Percentiles rank a stretch among this genome's conserved stretches.
phyloP scores from a whole-genome alignment of 139 green algal species.

The Coelastrella sp. region DNA sequence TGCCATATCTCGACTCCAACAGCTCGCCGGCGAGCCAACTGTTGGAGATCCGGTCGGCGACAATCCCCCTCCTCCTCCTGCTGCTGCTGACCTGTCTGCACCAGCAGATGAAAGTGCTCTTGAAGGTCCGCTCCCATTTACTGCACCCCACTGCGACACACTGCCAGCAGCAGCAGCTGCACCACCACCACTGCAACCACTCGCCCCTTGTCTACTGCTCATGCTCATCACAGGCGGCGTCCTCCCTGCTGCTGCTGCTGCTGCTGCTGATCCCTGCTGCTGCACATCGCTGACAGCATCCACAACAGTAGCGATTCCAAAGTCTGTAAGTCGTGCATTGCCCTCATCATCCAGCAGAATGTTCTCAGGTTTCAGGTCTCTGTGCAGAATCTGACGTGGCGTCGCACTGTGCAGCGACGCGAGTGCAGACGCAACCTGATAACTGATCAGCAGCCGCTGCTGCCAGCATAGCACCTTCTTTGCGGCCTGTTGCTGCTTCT shows the following conservation, averaged over 20 bases:
- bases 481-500: conserved; percentile 7
- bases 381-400: conserved; percentile 77
- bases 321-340: conserved; percentile 94
- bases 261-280: neutral
- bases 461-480: conserved; percentile 5
- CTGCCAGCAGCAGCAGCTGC: neutral
- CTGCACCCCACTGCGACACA: neutral
- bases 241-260: neutral
- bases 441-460: conserved; percentile 15
- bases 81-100: neutral
- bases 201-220: too few species aligned
- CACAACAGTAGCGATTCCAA: conserved; percentile 91
- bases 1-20: neutral
- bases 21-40: neutral
- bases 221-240: too few species aligned
- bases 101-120: neutral
- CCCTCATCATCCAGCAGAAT: conserved; percentile 91
- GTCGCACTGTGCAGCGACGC: conserved; percentile 13
- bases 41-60: neutral
- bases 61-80: neutral
- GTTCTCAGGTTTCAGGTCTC: conserved; percentile 95
- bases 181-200: neutral
- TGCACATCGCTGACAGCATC: neutral
- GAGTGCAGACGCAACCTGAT: conserved; percentile 39
- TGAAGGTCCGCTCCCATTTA: neutral